Evolutionary conservation across 2,329 filamentous ascomycete species (phyloP), one percentile per base, ranked within the genome.

Genomic region (Myrmaecium sp.): DNA sequence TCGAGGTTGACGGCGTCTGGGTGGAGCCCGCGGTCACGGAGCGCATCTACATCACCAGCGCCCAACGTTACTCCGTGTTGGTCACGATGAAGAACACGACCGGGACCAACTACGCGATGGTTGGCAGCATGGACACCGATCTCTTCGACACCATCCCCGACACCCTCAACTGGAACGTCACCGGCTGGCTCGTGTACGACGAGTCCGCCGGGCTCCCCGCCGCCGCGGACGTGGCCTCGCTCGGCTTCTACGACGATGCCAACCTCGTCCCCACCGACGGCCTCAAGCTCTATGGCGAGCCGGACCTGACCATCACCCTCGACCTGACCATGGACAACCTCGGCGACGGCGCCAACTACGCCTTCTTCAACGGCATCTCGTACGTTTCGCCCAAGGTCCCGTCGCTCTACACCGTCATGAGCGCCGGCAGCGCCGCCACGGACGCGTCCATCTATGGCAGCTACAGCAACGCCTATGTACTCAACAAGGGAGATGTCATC

Each of bases 231-330:
- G 43, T 82, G 3, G 60, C 74, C 23, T 62, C 66, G 10, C 69
- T 81, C 25, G 52, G 72, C 12, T 64, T 71, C 2, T 73, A 76
- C 30, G 80, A 92, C 39, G 82, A 92, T 42, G 69, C 77, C 35
- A 61, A 52, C 0, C 63, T 92, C 0, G 60, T 74, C 1, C 77
- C 82, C 0, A 60, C 66, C 30, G 80, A 91, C 42, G 64, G 67
- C 24, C 55, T 69, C 47, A 53, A 60, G 6, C 55, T 75, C 3
- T 61, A 74, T 5, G 59, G 63, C 2, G 55, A 69, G 5, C 72
- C 78, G 0, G 68, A 76, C 47, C 62, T 69, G 34, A 58, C 57
- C 3, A 58, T 86, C 19, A 63, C 64, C 23, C 58, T 89, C 7
- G 49, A 60, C 18, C 31, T 62, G 35, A 54, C 52, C 32, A 78